A percentile compares a stretch with the other conserved stretches of the same genome.
phyloP scores from a whole-genome alignment of 2,329 filamentous ascomycete species.

The Pyrenophora teres region DNA sequence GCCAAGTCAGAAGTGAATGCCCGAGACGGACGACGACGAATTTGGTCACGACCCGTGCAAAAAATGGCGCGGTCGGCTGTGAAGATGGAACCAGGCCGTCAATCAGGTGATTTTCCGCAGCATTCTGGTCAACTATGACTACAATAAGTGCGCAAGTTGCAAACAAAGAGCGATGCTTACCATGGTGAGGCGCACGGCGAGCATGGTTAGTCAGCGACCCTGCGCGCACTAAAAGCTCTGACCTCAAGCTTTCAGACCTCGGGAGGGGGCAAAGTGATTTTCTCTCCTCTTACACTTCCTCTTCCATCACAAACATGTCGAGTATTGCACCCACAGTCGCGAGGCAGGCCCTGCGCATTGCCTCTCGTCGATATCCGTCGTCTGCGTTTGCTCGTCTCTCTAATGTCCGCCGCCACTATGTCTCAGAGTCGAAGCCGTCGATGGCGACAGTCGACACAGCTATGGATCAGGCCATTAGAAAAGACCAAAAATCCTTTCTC shows the following conservation, averaged over 20 bases:
- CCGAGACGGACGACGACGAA: no score
- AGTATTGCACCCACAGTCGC: slow-evolving; percentile 66
- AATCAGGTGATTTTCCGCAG: no score
- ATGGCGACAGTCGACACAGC: slow-evolving; percentile 84
- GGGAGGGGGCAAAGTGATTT: slow-evolving; percentile 6
- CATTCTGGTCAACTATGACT: no score
- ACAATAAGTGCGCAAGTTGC: no score
- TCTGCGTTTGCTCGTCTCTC: slow-evolving; percentile 48
- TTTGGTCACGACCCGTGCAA: background rate
- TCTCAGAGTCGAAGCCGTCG: slow-evolving; percentile 79
- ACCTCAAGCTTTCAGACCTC: slow-evolving; percentile 7
- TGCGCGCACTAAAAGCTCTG: background rate
- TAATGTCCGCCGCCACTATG: slow-evolving; percentile 69
- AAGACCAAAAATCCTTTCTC: slow-evolving; percentile 81
- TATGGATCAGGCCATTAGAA: slow-evolving; percentile 61
- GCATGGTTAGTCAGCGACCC: slow-evolving; percentile 8
- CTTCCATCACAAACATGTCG: slow-evolving; percentile 47
- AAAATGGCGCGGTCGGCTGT: no score
- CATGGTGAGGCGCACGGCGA: background rate
- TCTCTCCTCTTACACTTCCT: slow-evolving; percentile 13
- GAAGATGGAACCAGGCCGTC: no score
- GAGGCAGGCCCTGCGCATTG: slow-evolving; percentile 72
- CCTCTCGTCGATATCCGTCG: slow-evolving; percentile 56
- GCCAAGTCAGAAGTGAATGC: no score
- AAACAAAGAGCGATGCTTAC: no score